A percentile compares a stretch with the other conserved stretches of the same genome.
These are phyloP conservation scores for Tritrichomonas musculus DNA, from an alignment of 208 protist species.

Conservation along the genomic window DNA sequence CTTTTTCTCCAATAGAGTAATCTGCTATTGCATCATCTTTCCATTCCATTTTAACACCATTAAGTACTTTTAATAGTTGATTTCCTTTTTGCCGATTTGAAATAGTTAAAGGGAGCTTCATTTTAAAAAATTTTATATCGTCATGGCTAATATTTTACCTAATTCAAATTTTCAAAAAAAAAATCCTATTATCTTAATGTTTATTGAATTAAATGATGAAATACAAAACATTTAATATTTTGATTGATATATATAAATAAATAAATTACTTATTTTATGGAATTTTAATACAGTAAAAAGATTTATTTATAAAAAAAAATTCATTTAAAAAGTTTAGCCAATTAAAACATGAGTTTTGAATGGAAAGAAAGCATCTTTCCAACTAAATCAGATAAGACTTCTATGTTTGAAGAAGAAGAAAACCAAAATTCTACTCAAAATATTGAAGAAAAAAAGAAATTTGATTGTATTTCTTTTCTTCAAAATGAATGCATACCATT, in stretches of 20 bases:
- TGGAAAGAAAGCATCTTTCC: no score
- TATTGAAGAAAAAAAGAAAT: no score
- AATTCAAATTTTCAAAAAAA: background rate
- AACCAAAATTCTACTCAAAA: no score
- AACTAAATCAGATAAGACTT: no score
- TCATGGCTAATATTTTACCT: background rate
- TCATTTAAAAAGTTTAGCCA: background rate
- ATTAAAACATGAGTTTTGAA: background rate
- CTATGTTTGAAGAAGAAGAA: no score
- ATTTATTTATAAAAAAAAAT: background rate
- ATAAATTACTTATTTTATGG: background rate
- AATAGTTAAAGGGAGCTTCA: background rate
- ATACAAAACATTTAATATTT: background rate
- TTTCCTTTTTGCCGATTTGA: conserved; percentile 21
- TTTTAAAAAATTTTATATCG: background rate
- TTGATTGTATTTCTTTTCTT: no score
- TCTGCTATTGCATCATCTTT: background rate
- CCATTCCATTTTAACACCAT: background rate
- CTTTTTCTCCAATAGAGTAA: background rate
- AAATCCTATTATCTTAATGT: background rate
- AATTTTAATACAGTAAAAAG: background rate
- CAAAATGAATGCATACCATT: no score
- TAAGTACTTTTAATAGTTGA: background rate
- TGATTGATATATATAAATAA: background rate
- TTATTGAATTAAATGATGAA: background rate